Evolutionary conservation across 2,329 filamentous ascomycete genomes (phyloP), one percentile per base, ranked within the genome.

Genomic region (Dothistroma pini): DNA sequence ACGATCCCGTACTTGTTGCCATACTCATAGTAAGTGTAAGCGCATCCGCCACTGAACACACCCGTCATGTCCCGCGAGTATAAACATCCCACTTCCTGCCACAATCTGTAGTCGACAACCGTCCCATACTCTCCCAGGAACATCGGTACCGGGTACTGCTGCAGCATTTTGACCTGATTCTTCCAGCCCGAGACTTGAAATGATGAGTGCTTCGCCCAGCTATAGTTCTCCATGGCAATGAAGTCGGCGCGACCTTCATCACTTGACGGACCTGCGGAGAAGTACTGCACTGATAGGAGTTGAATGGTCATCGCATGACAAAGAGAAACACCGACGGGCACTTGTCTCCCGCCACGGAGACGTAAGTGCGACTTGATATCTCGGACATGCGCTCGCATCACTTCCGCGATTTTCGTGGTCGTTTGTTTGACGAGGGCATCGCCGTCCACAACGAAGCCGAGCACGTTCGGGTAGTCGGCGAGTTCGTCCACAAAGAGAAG

Each of bases 41-140:
- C 41, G 41, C 66, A 68, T 2, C 68, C 68, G 11, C 68, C 68
- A 59, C 63, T 68, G 12, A 63, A 61, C 49, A 60, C 55, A 1
- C 62, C 61, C 1, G 67, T 66, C 65, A 70, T 69, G 10, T 70
- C 62, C 2, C 58, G 52, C 22, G 65, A 64, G 22, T 64, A 68
- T 44, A 70, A 41, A 58, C 65, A 68, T 2, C 48, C 31, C 5
- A 70, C 62, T 54, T 70, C 68, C 16, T 63, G 58, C 62, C 66
- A 66, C 1, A 29, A 29, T 34, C 68, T 60, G 19, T 57, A 50
- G 4, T 56, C 55, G 14, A 58, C 44, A 48, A 63, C 58, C 25
- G 54, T 38, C 2, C 68, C 68, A 44, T 60, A 69, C 38, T 61
- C 65, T 2, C 50, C 47, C 41, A 65, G 52, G 10, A 67, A 62